Evolutionary conservation across 2,329 filamentous ascomycete species (phyloP).

Genomic region (Fusarium caatingaense): DNA sequence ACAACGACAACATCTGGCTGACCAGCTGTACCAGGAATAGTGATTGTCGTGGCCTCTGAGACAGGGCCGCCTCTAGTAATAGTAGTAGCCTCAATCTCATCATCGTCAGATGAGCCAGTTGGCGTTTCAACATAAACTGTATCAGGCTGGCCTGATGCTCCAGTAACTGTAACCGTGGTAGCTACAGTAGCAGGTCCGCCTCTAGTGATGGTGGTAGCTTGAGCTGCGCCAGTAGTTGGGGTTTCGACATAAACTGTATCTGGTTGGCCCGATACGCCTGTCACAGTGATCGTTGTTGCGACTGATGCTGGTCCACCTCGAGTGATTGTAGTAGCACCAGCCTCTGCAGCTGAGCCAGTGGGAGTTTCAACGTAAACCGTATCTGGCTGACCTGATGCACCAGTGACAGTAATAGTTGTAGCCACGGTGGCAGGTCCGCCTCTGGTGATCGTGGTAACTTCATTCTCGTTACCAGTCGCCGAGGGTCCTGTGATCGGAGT

Average conservation of each 20-base stretch:
- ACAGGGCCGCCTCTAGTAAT: neutral
- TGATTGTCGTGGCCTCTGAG: neutral
- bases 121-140: neutral
- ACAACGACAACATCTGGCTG: slow-evolving; percentile 13
- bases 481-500: too few species aligned
- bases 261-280: neutral
- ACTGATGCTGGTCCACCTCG: neutral
- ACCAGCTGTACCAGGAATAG: neutral
- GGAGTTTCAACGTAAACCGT: neutral
- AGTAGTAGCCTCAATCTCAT: neutral
- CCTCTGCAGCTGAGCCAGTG: neutral
- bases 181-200: neutral
- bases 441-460: too few species aligned
- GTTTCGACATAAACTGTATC: neutral
- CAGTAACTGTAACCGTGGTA: too few species aligned
- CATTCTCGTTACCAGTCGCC: too few species aligned
- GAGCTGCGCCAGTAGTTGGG: neutral
- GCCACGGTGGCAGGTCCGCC: too few species aligned
- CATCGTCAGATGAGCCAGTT: too few species aligned
- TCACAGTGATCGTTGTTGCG: neutral
- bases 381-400: neutral
- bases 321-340: neutral
- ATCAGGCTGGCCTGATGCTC: too few species aligned
- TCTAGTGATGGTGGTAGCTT: neutral
- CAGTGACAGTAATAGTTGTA: too few species aligned